Percentiles rank a stretch among this genome's conserved stretches.
phyloP scores from a whole-genome alignment of 805 yeast species.

The Suhomyces prunicola region DNA sequence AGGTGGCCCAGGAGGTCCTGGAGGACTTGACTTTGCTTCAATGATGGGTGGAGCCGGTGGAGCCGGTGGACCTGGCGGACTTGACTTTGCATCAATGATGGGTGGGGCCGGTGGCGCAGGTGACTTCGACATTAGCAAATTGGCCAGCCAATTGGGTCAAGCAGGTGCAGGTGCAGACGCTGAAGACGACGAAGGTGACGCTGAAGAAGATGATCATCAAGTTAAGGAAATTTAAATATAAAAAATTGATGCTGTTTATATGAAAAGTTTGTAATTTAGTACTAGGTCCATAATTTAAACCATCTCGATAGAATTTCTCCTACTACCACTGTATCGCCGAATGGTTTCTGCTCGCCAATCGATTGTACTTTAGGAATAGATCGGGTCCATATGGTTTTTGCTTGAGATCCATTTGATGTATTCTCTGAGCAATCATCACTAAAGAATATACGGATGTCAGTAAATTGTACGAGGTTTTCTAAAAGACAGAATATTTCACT shows the following conservation, averaged over 20 bases:
- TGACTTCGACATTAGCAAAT: slow-evolving; percentile 34
- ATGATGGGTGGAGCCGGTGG: slow-evolving; percentile 26
- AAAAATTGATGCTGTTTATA: not conserved
- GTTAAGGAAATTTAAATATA: slow-evolving; percentile 1
- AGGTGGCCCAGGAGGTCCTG: slow-evolving; percentile 33
- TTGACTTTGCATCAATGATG: slow-evolving; percentile 26
- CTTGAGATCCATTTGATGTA: not conserved
- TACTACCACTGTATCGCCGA: not conserved
- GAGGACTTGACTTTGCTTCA: slow-evolving; percentile 11
- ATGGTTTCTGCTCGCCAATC: not conserved
- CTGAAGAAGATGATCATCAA: slow-evolving; percentile 21
- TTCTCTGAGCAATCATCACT: not conserved
- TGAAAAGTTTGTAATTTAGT: not conserved
- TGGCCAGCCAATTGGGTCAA: slow-evolving; percentile 45
- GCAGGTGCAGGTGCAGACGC: slow-evolving; percentile 27
- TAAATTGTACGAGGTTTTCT: not conserved
- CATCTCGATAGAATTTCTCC: slow-evolving; percentile 14
- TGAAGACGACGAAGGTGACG: slow-evolving; percentile 21
- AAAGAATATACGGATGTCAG: not conserved
- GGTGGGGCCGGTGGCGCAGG: slow-evolving; percentile 36
- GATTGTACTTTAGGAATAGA: not conserved
- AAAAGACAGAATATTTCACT: not conserved
- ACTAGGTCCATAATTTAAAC: slow-evolving; percentile 5
- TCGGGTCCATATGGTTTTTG: not conserved
- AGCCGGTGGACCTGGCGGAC: slow-evolving; percentile 29